Conservation (phyloP, 345 rosid species). For the Zanthoxylum bungeanum region DNA sequence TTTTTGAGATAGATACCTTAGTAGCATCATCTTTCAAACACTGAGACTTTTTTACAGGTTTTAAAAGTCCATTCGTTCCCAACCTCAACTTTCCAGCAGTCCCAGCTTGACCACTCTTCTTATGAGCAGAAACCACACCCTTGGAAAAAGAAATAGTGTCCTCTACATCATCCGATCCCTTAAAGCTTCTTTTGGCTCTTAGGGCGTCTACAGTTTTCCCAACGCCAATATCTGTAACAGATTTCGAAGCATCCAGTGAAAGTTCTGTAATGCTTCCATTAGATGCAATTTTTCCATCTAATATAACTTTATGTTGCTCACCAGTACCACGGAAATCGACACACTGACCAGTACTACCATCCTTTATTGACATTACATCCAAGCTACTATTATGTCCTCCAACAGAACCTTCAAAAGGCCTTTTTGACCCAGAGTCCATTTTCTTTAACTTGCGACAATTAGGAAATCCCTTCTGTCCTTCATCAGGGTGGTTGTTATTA, state of each 20-base stretch:
- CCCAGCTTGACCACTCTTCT: constrained; percentile 37
- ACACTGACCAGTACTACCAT: constrained; percentile 25
- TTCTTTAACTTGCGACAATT: constrained; percentile 44
- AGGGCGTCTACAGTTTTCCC: constrained; percentile 31
- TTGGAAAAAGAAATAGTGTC: constrained; percentile 22
- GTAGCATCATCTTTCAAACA: constrained; percentile 24
- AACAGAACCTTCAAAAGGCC: constrained; percentile 30
- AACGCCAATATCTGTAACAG: constrained; percentile 27
- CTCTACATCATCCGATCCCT: constrained; percentile 26
- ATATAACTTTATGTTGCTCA: constrained; percentile 38
- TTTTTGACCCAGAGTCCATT: constrained; percentile 29
- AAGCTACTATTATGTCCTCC: constrained; percentile 33
- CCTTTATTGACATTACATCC: constrained; percentile 26
- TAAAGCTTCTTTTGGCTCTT: constrained; percentile 31
- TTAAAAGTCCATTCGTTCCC: constrained; percentile 33
- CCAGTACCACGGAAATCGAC: constrained; percentile 23
- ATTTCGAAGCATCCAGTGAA: constrained; percentile 27
- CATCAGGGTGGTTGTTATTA: constrained; percentile 29
- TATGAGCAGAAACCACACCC: constrained; percentile 34
- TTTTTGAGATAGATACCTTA: constrained; percentile 26
- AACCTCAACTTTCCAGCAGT: constrained; percentile 34
- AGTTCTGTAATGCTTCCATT: constrained; percentile 25
- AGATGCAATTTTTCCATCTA: constrained; percentile 26
- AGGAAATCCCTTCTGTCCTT: constrained; percentile 28
- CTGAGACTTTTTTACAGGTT: constrained; percentile 51